Base-by-base conservation (phyloP, 192 early-diverging fungal genomes). In the Cladochytrium replicatum region DNA sequence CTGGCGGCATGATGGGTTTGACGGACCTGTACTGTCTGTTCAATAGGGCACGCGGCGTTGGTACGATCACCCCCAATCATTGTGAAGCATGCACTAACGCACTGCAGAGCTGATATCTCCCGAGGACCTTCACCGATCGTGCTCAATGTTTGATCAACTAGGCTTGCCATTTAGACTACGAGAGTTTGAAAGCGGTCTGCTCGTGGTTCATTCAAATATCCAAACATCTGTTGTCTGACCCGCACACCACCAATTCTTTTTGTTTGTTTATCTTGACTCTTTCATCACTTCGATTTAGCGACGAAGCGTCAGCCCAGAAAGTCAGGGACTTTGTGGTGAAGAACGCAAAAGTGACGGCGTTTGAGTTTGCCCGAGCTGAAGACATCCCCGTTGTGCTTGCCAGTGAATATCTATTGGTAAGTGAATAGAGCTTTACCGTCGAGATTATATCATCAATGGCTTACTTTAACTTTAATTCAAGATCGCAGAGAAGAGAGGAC, bases 21-120 rank as follows among this genome's bases (percentile, higher is more conserved):
- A 80, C 86, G 3, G 93, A 96, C 53, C 71, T 91, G 6, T 98
- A 93, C 63, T 96, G 92, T 56, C 55, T 98, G 32, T 93, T 89
- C 60, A 98, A 98, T 59, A 81, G 91, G 2, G 94, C 91, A 4
- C 80, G 94, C 40, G 91, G 92, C 6, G 82, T 83, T 49, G 80
- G 80, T 80, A 69, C 43, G 69, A 58, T 27, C 25, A 26, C 32
- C 13, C 32, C 13, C 3, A n/a, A 17, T 30, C 1, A 29, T 19
- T 28, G 34, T 17, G 17, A 34, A n/a, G 61, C 65, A 46, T 42
- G 42, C 5, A 46, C 6, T 6, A 30, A 23, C 19, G 13, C 26
- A 11, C 21, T 11, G 15, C 26, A 64, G 85, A 88, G 19, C 72
- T 94, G 6, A 84, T 98, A 13, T 98, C 91, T 0, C 94, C 94